These are phyloP conservation scores for Ceratocystis lukuohia DNA, from an alignment of 2,329 filamentous ascomycete genomes.

Conservation along the genomic window DNA sequence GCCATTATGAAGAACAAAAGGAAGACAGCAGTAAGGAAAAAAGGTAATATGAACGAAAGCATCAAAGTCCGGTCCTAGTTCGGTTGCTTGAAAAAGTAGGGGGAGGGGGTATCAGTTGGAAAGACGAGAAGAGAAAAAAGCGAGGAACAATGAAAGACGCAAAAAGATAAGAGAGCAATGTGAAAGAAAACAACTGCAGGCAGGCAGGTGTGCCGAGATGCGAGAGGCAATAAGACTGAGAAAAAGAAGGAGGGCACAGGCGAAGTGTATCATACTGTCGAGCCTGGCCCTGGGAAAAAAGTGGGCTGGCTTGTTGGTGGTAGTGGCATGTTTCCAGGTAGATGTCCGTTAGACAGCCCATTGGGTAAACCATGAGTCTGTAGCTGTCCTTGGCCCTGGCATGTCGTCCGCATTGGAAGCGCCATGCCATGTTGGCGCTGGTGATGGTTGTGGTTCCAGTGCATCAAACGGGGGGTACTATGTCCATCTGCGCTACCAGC, in stretches of 20 bases:
- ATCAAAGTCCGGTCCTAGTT: slow-evolving; percentile 8
- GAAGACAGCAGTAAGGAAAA: neutral
- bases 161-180: neutral
- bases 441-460: slow-evolving; percentile 6
- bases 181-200: neutral
- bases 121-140: slow-evolving; percentile 4
- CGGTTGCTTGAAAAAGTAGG: neutral
- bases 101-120: slow-evolving; percentile 11
- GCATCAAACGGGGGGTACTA: slow-evolving; percentile 14
- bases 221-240: neutral
- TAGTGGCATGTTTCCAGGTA: slow-evolving; percentile 3
- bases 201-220: neutral
- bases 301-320: slow-evolving; percentile 14
- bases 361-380: neutral
- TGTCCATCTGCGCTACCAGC: slow-evolving; percentile 10
- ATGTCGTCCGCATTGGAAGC: slow-evolving; percentile 2
- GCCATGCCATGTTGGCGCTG: slow-evolving; percentile 2
- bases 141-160: neutral
- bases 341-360: neutral
- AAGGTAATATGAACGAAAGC: slow-evolving; percentile 6
- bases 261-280: neutral
- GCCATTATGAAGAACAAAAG: neutral
- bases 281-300: slow-evolving; percentile 10
- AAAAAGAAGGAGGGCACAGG: neutral
- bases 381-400: neutral